Evolutionary conservation across 257 asterid species (phyloP).

Genomic region (Lycium barbarum): DNA sequence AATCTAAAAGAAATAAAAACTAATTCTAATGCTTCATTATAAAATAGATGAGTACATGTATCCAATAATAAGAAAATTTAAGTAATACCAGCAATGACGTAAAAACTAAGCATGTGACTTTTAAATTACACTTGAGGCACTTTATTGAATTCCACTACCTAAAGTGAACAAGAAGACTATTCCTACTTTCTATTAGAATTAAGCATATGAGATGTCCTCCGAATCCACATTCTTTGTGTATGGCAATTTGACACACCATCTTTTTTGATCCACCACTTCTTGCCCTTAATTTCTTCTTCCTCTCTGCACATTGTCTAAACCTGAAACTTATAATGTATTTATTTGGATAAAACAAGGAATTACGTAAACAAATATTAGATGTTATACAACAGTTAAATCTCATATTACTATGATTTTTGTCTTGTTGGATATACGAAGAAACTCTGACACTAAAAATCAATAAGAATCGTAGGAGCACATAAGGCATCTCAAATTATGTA

Average conservation of each 20-base stretch:
- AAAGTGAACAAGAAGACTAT: constrained; percentile 1
- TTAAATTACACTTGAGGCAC: not conserved
- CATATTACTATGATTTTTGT: not conserved
- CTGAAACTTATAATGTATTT: not conserved
- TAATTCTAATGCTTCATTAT: not conserved
- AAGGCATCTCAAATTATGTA: not conserved
- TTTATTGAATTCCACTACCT: constrained; percentile 25
- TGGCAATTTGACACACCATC: not conserved
- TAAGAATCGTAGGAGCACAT: not conserved
- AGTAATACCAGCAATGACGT: not conserved
- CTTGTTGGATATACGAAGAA: not conserved
- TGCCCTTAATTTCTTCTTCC: constrained; percentile 5
- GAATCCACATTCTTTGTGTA: not conserved
- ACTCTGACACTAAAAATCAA: not conserved
- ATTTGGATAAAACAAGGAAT: constrained; percentile 8
- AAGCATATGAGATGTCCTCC: constrained; percentile 24
- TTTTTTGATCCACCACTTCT: not conserved
- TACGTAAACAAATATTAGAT: not conserved
- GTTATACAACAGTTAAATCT: not conserved
- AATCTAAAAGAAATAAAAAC: not conserved
- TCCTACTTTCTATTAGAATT: not conserved
- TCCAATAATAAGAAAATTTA: not conserved
- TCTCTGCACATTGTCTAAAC: constrained; percentile 22
- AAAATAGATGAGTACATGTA: constrained; percentile 19
- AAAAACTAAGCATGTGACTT: constrained; percentile 9